Base-by-base conservation (phyloP, 2,329 filamentous ascomycete species). In the Remersonia thermophila region DNA sequence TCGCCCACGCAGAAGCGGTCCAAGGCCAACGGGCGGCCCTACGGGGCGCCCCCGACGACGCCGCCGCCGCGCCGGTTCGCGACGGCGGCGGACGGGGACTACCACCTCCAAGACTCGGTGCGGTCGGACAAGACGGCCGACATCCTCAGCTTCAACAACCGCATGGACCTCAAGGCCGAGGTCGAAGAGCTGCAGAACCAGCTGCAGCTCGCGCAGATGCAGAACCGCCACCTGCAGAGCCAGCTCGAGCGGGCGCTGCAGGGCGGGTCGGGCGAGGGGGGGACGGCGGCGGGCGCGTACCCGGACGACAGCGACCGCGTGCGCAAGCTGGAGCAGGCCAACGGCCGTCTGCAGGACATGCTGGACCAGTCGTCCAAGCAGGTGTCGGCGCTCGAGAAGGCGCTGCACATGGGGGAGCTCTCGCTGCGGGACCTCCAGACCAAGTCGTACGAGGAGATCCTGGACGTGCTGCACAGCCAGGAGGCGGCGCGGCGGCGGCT, bases 281-380 rank as follows among this genome's bases (percentile, higher is more conserved):
- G n/a, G n/a, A n/a, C n/a, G n/a, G n/a, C n/a, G n/a, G n/a, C n/a
- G n/a, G n/a, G n/a, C n/a, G n/a, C 66, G 55, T 55, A 51, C 20
- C 64, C 76, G 38, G 81, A 89, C 28, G 79, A 91, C 30, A 89
- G 79, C 47, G 73, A 80, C 37, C 78, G 91, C 12, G 80, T 94
- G 51, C 82, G 93, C 54, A 89, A 95, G 60, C 71, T 96, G 4
- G 89, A 96, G 59, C 77, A 85, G 48, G 89, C 83, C 54, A 96
- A 96, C 59, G 87, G 73, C 56, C 78, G 86, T 38, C 70, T 96
- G 11, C 89, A 96, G 52, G 85, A 93, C 44, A 84, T 93, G 73
- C 77, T 96, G 4, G 89, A 96, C 56, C 86, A 95, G 56, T 95
- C 89, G 3, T 70, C 80, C 13, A 89, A 84, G 66, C 95, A 95